Evolutionary conservation across 345 rosid genomes (phyloP), one percentile per base, ranked within the genome.

Genomic region (Eucalyptus urophylla): DNA sequence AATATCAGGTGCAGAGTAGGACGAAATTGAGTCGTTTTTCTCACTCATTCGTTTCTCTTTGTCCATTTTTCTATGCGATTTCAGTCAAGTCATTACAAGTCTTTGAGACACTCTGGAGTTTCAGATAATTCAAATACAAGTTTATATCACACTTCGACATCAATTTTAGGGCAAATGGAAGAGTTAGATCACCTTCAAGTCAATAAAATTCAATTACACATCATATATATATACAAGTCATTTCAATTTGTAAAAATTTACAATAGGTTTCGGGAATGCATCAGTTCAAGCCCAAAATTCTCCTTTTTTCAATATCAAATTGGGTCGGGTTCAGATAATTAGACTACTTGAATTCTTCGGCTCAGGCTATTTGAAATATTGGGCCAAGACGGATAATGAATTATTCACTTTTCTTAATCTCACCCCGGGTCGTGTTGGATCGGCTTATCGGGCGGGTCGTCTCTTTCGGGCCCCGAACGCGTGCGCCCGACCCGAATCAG

Each of bases 1-100:
- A 16, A 16, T 69, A 3, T 69, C 2, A 33, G 0, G 0, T 17
- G 24, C 25, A 19, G 0, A 0, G 9, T 2, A 0, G 0, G 81
- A 8, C 0, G 0, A 0, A 72, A 9, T 33, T 1, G 2, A 3
- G 2, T 72, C 1, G 1, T 2, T 33, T 37, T 2, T 4, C 7
- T 4, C 7, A 3, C 1, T 0, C 0, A 69, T 16, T 10, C 8
- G 19, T 16, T 33, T 33, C 22, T 33, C 1, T 33, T 3, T 17
- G 4, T 69, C 24, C 19, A 33, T 16, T 10, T 9, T 9, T 69
- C 9, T 19, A 69, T 9, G 14, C 1, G 7, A 40, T 33, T 69
- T 33, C 13, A 1, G 33, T 33, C 33, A 4, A 4, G 1, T 29
- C 31, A 29, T 29, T 14, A 62, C 72, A 29, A 62, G 1, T 29